Percentiles rank a stretch among this genome's conserved stretches.
Conservation (phyloP, 352 stramenopile genomes). For the Thraustochytrium sp. region DNA sequence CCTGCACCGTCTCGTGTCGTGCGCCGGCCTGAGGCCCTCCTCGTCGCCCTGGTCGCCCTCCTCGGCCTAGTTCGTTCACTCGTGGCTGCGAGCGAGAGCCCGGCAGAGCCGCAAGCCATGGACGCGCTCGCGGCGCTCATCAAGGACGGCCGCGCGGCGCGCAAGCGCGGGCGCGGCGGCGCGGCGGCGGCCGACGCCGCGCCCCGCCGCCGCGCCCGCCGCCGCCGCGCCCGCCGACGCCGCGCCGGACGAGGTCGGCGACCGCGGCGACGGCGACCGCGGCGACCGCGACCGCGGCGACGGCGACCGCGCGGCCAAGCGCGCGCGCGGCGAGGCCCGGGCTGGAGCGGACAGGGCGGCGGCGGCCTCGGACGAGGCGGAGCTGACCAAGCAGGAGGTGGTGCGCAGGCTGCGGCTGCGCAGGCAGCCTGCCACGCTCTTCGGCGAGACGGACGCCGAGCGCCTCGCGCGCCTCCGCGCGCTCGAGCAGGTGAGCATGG, state of each 20-base stretch:
- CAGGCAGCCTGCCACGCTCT: conserved; percentile 73
- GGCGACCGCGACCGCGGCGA: too few species aligned
- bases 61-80: too few species aligned
- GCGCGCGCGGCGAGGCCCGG: background rate
- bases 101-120: too few species aligned
- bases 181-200: background rate
- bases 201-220: background rate
- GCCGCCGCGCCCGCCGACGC: background rate
- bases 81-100: too few species aligned
- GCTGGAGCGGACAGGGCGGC: background rate
- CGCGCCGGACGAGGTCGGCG: too few species aligned
- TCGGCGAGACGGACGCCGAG: conserved; percentile 65
- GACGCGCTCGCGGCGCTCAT: conserved; percentile 10
- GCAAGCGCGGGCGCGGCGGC: background rate
- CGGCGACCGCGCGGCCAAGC: background rate
- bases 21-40: too few species aligned
- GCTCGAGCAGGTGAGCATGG: conserved; percentile 56
- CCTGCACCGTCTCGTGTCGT: too few species aligned
- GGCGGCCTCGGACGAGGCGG: background rate
- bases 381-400: conserved; percentile 56
- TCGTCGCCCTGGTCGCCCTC: too few species aligned
- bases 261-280: background rate
- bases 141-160: background rate
- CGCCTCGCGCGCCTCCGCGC: conserved; percentile 64
- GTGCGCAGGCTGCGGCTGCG: conserved; percentile 69